Evolutionary conservation across 169 alveolate species (phyloP), one percentile per base, ranked within the genome.

Genomic region (Fabrea salina): DNA sequence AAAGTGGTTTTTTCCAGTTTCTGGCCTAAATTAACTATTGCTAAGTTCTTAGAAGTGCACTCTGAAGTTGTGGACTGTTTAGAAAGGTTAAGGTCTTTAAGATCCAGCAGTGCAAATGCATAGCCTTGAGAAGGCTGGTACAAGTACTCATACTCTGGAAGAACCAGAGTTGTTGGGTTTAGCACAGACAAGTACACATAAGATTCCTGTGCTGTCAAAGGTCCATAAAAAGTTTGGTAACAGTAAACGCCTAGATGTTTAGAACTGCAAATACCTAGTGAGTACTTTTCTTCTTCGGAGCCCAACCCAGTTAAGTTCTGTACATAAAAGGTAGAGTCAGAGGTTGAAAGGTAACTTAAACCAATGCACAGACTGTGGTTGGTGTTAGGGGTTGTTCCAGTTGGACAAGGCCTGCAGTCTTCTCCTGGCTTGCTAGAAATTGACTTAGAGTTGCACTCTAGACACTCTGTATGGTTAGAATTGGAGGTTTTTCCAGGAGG

Each of bases 201-300:
- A 33, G 16, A n/a, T 0, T 27, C 0, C 11, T 61, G 16, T 1
- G 25, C 43, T 16, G 43, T 47, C 1, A 61, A 32, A 16, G 74
- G 74, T 2, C 74, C 74, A 37, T 61, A 61, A 35, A 61, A 61
- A 37, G 74, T 61, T 27, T 61, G 74, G 3, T 61, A 30, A 37
- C 74, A 61, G 50, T 61, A 61, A 0, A 61, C 54, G n/a, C 39
- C 13, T n/a, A 30, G 39, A 33, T 25, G 13, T 11, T 8, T 11
- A 13, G n/a, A 13, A 35, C 32, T 37, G 50, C 74, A 61, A 1
- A 61, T 27, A 22, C 74, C 74, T 16, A 16, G 22, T 16, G 53
- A 16, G 39, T 61, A 61, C 13, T n/a, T 6, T 54, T n/a, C 33
- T 19, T 54, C 66, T 8, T 54, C 39, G 16, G 16, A 13, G 16